Conservation (phyloP, 1,284 basidiomycete species). For the Marasmius fiardii region DNA sequence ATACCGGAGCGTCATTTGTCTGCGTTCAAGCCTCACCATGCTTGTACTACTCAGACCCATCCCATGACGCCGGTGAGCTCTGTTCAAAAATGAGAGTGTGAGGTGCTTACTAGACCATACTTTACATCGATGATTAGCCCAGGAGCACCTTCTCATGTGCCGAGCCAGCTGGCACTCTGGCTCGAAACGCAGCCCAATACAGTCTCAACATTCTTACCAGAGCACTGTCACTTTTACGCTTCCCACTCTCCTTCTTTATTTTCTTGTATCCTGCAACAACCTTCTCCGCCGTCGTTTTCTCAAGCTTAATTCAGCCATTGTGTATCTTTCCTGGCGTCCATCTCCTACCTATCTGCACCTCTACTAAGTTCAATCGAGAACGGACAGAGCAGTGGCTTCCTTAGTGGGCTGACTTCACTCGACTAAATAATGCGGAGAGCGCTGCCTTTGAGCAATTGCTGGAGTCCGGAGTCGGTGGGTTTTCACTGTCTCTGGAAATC, state of each 20-base stretch:
- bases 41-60: too few relatives aligned
- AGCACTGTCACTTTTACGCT: not conserved
- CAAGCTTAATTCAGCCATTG: not conserved
- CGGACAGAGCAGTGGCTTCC: not conserved
- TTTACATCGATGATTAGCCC: too few relatives aligned
- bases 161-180: too few relatives aligned
- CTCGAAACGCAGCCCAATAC: too few relatives aligned
- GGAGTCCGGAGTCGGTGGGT: constrained; percentile 21
- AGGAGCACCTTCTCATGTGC: too few relatives aligned
- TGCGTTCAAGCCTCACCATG: too few relatives aligned
- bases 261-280: not conserved
- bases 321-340: constrained; percentile 1
- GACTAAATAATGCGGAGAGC: not conserved
- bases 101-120: too few relatives aligned
- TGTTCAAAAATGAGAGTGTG: too few relatives aligned
- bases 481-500: constrained; percentile 34
- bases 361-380: not conserved
- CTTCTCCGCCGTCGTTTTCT: not conserved
- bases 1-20: too few relatives aligned
- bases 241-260: not conserved
- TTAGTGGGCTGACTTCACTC: not conserved
- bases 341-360: not conserved
- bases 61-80: too few relatives aligned
- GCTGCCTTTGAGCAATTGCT: not conserved
- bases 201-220: not conserved